Percentiles rank a stretch among this genome's conserved stretches.
phyloP scores from a whole-genome alignment of 176 grass and related monocot species.

The Microstegium vimineum region DNA sequence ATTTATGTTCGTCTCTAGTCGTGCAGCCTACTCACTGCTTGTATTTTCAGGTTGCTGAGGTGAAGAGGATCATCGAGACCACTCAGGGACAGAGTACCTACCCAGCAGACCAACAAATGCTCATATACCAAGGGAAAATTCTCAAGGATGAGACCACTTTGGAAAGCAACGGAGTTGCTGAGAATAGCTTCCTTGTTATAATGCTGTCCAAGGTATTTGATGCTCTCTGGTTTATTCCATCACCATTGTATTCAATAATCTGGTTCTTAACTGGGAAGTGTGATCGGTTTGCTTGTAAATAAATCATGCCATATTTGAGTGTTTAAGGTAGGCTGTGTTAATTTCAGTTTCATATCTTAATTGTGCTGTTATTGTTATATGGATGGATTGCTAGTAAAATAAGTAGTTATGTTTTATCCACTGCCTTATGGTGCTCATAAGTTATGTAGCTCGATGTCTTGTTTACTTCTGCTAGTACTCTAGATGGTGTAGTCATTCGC shows the following conservation, averaged over 20 bases:
- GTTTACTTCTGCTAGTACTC: neutral
- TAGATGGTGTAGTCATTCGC: neutral
- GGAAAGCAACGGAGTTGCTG: conserved; percentile 74
- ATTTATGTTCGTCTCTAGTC: neutral
- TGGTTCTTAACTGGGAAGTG: neutral
- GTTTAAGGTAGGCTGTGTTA: too few relatives aligned
- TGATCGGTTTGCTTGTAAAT: neutral
- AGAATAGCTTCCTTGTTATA: conserved; percentile 88
- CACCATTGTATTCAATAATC: neutral
- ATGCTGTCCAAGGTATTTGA: conserved; percentile 89
- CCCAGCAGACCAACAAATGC: conserved; percentile 82
- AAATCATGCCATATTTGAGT: neutral
- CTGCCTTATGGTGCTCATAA: neutral
- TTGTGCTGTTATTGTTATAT: too few relatives aligned
- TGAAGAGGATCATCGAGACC: conserved; percentile 82
- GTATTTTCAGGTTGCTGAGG: conserved; percentile 63
- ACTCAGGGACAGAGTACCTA: conserved; percentile 68
- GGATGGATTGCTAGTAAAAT: too few relatives aligned
- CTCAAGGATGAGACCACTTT: conserved; percentile 97
- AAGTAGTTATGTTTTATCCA: too few relatives aligned
- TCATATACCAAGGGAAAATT: conserved; percentile 95
- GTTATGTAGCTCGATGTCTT: neutral
- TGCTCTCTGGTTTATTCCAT: neutral
- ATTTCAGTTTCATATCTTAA: too few relatives aligned
- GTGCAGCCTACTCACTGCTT: neutral